Percentiles rank a stretch among this genome's conserved stretches.
Evolutionary conservation across 2,329 filamentous ascomycete genomes (phyloP).

Genomic region (Phyllosticta citrichinensis): DNA sequence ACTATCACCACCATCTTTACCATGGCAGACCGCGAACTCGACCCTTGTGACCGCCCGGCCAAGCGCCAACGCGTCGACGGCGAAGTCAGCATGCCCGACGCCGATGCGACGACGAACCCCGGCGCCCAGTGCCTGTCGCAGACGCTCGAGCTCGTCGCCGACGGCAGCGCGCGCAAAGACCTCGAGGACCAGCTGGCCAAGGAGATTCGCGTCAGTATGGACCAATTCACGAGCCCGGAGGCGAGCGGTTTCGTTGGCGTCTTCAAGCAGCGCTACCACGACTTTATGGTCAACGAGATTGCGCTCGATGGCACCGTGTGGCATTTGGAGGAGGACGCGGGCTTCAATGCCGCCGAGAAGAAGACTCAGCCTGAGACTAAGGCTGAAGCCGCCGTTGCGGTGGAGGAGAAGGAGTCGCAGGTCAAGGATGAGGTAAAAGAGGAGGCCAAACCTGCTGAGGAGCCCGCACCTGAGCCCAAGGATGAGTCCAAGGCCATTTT

Average conservation of each 20-base stretch:
- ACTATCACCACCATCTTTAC: too few relatives aligned
- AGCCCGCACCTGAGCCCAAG: neutral
- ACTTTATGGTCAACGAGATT: conserved; percentile 90
- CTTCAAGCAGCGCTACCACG: conserved; percentile 69
- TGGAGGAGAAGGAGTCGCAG: conserved; percentile 6
- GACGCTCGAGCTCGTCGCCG: neutral
- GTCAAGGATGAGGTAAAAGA: conserved; percentile 10
- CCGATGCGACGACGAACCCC: neutral
- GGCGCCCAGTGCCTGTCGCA: neutral
- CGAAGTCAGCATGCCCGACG: neutral
- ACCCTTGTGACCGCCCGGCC: neutral
- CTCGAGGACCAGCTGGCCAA: conserved; percentile 15
- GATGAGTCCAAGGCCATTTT: neutral
- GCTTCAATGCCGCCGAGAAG: conserved; percentile 10
- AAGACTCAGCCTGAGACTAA: neutral
- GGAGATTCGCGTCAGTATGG: conserved; percentile 48
- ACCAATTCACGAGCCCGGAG: conserved; percentile 49
- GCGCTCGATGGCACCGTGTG: conserved; percentile 63
- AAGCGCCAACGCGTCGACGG: conserved; percentile 6
- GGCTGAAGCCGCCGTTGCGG: too few relatives aligned
- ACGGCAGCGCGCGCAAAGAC: neutral
- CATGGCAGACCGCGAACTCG: conserved; percentile 5
- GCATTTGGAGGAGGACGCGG: conserved; percentile 49
- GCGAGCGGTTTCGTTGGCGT: conserved; percentile 52
- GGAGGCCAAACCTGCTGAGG: conserved; percentile 5